Evolutionary conservation across 2,329 filamentous ascomycete genomes (phyloP).

Genomic region (Rhynchosporium graminicola): DNA sequence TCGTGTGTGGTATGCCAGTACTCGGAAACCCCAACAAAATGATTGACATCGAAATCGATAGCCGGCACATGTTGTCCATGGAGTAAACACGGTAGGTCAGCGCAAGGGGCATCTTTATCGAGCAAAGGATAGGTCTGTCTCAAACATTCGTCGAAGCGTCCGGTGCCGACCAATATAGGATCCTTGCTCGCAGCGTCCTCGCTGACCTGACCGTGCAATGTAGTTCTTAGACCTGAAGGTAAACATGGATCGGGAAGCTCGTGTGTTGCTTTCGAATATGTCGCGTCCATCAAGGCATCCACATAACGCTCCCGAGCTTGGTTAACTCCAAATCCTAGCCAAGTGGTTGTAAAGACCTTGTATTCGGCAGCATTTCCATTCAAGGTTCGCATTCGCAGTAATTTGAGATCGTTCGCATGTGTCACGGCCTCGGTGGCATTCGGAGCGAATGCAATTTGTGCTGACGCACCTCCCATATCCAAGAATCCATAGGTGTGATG

Average conservation of each 20-base stretch:
- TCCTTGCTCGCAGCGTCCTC: constrained; percentile 42
- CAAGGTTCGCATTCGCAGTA: constrained; percentile 81
- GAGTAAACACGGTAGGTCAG: constrained; percentile 81
- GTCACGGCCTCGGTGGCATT: constrained; percentile 88
- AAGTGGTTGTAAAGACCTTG: constrained; percentile 91
- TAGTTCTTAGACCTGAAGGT: constrained; percentile 73
- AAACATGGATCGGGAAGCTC: constrained; percentile 91
- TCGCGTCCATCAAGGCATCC: constrained; percentile 69
- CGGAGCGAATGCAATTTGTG: constrained; percentile 96
- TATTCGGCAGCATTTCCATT: constrained; percentile 79
- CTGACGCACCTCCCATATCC: constrained; percentile 97
- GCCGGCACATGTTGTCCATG: constrained; percentile 91
- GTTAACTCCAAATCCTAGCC: constrained; percentile 97
- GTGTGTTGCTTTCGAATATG: constrained; percentile 54
- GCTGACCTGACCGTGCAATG: constrained; percentile 65
- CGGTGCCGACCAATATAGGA: constrained; percentile 74
- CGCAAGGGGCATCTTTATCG: constrained; percentile 84
- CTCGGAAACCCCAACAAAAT: constrained; percentile 96
- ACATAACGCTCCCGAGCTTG: constrained; percentile 86
- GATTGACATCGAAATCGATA: constrained; percentile 96
- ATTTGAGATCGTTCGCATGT: constrained; percentile 84
- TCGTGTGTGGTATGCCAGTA: constrained; percentile 99
- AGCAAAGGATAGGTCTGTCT: constrained; percentile 80
- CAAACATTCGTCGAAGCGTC: constrained; percentile 83
- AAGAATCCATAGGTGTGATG: constrained; percentile 97